Base-by-base conservation (phyloP, 2,329 filamentous ascomycete species). In the Chaetomiaceae sp. region DNA sequence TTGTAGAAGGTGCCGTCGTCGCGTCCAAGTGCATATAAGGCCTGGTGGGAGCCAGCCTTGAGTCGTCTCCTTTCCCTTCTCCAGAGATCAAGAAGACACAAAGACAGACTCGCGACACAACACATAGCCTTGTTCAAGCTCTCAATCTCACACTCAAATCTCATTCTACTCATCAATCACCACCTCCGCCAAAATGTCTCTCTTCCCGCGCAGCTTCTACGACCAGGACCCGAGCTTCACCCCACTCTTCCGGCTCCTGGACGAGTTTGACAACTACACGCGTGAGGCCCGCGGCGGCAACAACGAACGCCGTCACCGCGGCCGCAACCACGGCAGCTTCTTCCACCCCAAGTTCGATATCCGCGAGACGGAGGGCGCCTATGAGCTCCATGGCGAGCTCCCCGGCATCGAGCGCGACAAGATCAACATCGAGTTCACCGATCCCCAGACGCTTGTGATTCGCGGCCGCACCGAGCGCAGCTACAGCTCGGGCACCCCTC, bases 331-430 rank as follows among this genome's bases (percentile, higher is more conserved):
- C 54, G 61, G 78, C 44, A 75, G 74, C 44, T 74, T 80, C 65
- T 91, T 90, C 80, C 80, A 80, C 56, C 88, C 88, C 50, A 87
- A 84, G 70, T 92, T 92, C 66, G 88, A 92, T 64, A 78, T 91
- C 57, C 84, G 81, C 68, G 89, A 94, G 73, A 81, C 79, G 12
- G 78, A 79, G 56, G 71, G 82, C 6, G 68, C 75, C 59, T 92
- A 90, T 66, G 85, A 92, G 71, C 84, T 92, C 19, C 83, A 91
- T 63, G 89, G 88, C 64, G 88, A 92, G 70, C 81, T 92, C 6
- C 85, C 88, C 0, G 89, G 89, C 51, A 76, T 91, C 62, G 80
- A 81, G 58, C 87, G 89, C 72, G 83, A 88, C 63, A 76, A 91
- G 64, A 75, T 94, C 65, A 75, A 79, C 66, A 87, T 92, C 66